These are phyloP conservation scores for Talaromyces borbonicus DNA, from an alignment of 495 filamentous ascomycete species.

Conservation along the genomic window DNA sequence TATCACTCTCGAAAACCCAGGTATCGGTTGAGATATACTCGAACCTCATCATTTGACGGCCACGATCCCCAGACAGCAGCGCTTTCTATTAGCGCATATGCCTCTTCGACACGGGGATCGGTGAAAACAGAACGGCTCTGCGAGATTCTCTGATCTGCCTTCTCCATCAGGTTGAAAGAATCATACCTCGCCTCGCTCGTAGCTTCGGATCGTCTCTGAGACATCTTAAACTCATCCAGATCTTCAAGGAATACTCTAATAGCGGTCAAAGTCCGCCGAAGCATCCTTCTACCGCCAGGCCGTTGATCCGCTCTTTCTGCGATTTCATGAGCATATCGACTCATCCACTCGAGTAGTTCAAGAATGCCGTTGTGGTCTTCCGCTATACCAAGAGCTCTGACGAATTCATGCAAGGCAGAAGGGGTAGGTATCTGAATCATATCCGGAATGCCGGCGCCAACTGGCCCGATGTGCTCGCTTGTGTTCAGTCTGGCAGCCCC, in stretches of 20 bases:
- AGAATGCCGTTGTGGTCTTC: constrained; percentile 42
- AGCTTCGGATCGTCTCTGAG: background rate
- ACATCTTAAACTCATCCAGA: constrained; percentile 6
- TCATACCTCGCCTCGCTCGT: background rate
- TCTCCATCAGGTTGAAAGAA: background rate
- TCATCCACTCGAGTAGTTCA: constrained; percentile 46
- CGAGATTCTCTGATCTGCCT: background rate
- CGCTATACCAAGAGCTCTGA: constrained; percentile 40
- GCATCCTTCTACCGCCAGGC: constrained; percentile 31
- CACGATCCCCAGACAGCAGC: constrained; percentile 41
- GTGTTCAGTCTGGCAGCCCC: background rate
- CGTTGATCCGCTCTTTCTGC: constrained; percentile 29
- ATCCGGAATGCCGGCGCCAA: constrained; percentile 16
- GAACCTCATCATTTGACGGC: constrained; percentile 43
- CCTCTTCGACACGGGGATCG: constrained; percentile 23
- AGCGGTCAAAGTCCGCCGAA: constrained; percentile 43
- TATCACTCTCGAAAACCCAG: constrained; percentile 9
- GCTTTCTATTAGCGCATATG: constrained; percentile 34
- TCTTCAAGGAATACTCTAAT: constrained; percentile 43
- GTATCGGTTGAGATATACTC: constrained; percentile 26
- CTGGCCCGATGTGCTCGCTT: background rate
- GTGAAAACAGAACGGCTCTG: constrained; percentile 8
- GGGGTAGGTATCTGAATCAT: constrained; percentile 34
- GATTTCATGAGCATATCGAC: constrained; percentile 23
- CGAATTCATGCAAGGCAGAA: constrained; percentile 41